These are phyloP conservation scores for Phytophthora vignae DNA, from an alignment of 352 stramenopile genomes.

Conservation along the genomic window DNA sequence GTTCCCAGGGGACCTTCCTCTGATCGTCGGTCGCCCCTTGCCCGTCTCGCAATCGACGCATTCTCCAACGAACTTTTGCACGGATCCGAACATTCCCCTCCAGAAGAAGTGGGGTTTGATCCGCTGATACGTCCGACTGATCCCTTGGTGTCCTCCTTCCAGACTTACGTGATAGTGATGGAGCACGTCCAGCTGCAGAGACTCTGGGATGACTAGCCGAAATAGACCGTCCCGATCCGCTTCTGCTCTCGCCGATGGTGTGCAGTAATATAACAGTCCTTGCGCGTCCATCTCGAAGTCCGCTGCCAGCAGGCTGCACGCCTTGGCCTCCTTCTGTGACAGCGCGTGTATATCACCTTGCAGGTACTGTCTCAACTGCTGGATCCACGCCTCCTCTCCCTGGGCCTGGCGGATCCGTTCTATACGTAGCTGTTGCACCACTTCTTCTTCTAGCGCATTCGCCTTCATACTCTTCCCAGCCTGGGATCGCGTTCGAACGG, in stretches of 20 bases:
- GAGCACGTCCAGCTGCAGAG: conserved; percentile 1
- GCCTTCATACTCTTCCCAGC: background rate
- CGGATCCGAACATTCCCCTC: background rate
- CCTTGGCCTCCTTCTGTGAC: background rate
- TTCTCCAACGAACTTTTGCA: conserved; percentile 1
- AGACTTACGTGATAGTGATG: conserved; percentile 5
- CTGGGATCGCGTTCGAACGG: no score
- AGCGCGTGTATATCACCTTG: background rate
- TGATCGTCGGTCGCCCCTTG: no score
- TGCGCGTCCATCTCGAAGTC: no score
- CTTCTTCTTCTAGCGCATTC: background rate
- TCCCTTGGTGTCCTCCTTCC: conserved; percentile 5
- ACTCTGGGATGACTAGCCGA: background rate
- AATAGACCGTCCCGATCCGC: background rate
- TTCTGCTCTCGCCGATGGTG: background rate
- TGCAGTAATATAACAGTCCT: background rate
- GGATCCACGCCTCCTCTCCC: conserved; percentile 10
- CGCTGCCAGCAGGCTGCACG: background rate
- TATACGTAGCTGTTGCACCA: background rate
- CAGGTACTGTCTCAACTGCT: background rate
- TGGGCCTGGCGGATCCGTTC: background rate
- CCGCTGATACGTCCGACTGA: conserved; percentile 1
- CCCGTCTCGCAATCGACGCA: conserved; percentile 7
- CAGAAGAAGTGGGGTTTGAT: background rate
- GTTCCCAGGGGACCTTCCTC: no score